These are phyloP conservation scores for Starmerella apis DNA, from an alignment of 805 yeast genomes.

Conservation along the genomic window DNA sequence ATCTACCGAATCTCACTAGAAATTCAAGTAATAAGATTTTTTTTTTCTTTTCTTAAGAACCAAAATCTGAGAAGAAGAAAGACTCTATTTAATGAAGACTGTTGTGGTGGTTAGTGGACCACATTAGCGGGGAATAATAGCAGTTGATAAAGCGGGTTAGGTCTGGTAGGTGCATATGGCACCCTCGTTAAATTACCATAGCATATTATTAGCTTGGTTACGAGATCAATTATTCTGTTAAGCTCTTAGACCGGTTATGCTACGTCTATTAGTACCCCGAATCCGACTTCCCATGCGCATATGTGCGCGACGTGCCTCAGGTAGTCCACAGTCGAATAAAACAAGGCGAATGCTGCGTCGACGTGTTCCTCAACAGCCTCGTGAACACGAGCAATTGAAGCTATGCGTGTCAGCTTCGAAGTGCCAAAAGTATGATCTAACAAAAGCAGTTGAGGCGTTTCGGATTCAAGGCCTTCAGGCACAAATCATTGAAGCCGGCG, in stretches of 20 bases:
- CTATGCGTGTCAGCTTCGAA: slow-evolving; percentile 61
- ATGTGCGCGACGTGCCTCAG: background rate
- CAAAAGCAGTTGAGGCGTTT: slow-evolving; percentile 35
- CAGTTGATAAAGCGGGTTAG: no score
- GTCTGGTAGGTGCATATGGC: no score
- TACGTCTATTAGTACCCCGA: background rate
- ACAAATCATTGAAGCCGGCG: slow-evolving; percentile 43
- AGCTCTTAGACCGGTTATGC: background rate
- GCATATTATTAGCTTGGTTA: no score
- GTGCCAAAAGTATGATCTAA: slow-evolving; percentile 60
- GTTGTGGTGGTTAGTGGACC: no score
- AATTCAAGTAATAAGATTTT: no score
- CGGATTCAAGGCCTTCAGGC: slow-evolving; percentile 33
- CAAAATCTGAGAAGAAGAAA: no score
- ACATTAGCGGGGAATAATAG: no score
- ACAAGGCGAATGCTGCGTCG: slow-evolving; percentile 19
- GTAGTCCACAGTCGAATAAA: slow-evolving; percentile 21
- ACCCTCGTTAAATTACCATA: background rate
- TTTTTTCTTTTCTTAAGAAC: no score
- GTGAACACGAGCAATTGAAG: slow-evolving; percentile 14
- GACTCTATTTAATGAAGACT: no score
- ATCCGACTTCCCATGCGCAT: background rate
- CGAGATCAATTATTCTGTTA: no score
- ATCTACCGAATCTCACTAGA: no score
- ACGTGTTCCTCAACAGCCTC: slow-evolving; percentile 15